Conservation (phyloP, 352 stramenopile genomes). For the Phytophthora fragariaefolia region DNA sequence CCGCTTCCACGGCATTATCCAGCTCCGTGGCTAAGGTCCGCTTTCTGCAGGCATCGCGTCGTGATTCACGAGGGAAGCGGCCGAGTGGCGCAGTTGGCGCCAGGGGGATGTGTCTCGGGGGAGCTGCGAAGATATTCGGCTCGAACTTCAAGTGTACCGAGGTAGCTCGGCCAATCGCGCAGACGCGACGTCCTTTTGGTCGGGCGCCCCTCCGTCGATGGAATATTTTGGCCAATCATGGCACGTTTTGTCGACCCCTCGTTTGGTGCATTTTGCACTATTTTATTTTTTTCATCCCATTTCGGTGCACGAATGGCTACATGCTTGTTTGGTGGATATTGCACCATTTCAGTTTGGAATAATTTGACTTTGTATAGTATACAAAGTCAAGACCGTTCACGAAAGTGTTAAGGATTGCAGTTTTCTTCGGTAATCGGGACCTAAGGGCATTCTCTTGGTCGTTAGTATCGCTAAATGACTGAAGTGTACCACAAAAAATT, state of each 20-base stretch:
- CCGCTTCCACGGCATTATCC: no score
- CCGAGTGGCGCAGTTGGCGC: no score
- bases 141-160: not conserved
- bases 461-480: no score
- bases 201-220: no score
- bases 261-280: not conserved
- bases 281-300: not conserved
- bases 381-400: not conserved
- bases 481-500: no score
- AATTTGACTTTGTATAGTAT: not conserved
- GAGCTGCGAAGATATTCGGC: not conserved
- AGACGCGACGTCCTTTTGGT: not conserved
- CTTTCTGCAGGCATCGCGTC: no score
- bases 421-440: no score
- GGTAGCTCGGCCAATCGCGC: not conserved
- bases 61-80: no score
- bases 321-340: not conserved
- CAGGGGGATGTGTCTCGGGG: no score
- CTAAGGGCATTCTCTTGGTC: no score
- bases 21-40: no score
- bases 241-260: not conserved
- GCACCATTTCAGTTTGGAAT: not conserved
- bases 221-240: not conserved
- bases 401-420: constrained; percentile 1
- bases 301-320: not conserved